These are phyloP conservation scores for Rhodotorula glutinis DNA, from an alignment of 1,284 basidiomycete species.

Conservation along the genomic window DNA sequence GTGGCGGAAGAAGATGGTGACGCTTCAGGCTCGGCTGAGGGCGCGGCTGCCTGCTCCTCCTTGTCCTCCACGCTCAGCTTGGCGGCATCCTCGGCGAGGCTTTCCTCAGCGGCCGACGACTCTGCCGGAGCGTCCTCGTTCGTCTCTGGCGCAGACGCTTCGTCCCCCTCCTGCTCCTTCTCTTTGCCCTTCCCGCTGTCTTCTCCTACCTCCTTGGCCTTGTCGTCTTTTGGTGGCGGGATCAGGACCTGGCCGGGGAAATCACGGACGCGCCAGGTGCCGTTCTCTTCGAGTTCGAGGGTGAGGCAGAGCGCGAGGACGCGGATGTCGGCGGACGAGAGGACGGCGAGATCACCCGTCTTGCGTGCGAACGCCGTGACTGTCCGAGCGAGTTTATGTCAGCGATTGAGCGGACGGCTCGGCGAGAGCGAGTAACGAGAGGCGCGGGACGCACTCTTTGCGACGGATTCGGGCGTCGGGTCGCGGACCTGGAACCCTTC, in stretches of 20 bases:
- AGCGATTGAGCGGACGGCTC: neutral
- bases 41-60: no score
- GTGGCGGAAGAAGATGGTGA: no score
- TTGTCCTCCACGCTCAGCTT: no score
- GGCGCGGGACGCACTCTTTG: constrained; percentile 62
- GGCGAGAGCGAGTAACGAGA: neutral
- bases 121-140: neutral
- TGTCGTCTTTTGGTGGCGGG: constrained; percentile 33
- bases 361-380: constrained; percentile 90
- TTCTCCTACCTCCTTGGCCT: constrained; percentile 18
- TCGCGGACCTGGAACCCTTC: constrained; percentile 57
- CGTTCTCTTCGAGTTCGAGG: constrained; percentile 61
- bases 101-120: neutral
- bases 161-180: neutral
- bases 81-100: no score
- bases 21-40: no score
- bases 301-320: constrained; percentile 67
- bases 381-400: no score
- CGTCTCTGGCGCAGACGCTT: neutral
- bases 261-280: constrained; percentile 54
- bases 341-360: constrained; percentile 92
- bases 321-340: constrained; percentile 86
- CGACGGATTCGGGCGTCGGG: constrained; percentile 68
- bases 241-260: constrained; percentile 48
- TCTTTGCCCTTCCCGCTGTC: constrained; percentile 25